Evolutionary conservation across 2,329 filamentous ascomycete genomes (phyloP).

Genomic region (Sphaerulina vaccinii): DNA sequence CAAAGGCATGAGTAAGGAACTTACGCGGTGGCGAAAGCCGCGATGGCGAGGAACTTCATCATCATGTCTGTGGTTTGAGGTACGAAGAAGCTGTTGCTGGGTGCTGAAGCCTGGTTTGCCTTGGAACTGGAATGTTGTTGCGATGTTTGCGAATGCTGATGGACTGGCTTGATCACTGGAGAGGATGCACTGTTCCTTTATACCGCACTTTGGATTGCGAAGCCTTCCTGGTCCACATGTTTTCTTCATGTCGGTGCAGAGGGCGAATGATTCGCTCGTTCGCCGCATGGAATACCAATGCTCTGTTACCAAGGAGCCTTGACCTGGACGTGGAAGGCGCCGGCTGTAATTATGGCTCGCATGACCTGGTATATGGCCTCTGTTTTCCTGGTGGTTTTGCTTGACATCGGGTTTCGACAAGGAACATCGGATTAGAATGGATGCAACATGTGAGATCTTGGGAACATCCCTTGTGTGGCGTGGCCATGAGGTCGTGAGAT

Average conservation of each 20-base stretch:
- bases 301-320: neutral
- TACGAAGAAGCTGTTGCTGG: neutral
- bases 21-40: neutral
- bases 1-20: neutral
- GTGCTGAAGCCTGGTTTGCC: neutral
- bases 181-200: no score
- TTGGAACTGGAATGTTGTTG: neutral
- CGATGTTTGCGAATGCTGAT: neutral
- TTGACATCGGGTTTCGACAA: no score
- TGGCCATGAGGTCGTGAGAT: no score
- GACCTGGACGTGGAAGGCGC: neutral
- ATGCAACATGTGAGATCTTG: no score
- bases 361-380: no score
- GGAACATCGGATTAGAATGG: no score
- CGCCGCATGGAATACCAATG: neutral
- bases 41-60: neutral
- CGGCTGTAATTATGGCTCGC: no score
- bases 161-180: no score
- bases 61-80: neutral
- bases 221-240: neutral
- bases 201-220: no score
- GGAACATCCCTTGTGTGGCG: no score
- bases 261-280: neutral
- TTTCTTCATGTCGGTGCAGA: neutral
- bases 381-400: no score